Evolutionary conservation across 2,329 filamentous ascomycete genomes (phyloP), one percentile per base, ranked within the genome.

Genomic region (Xylariaceae sp.): DNA sequence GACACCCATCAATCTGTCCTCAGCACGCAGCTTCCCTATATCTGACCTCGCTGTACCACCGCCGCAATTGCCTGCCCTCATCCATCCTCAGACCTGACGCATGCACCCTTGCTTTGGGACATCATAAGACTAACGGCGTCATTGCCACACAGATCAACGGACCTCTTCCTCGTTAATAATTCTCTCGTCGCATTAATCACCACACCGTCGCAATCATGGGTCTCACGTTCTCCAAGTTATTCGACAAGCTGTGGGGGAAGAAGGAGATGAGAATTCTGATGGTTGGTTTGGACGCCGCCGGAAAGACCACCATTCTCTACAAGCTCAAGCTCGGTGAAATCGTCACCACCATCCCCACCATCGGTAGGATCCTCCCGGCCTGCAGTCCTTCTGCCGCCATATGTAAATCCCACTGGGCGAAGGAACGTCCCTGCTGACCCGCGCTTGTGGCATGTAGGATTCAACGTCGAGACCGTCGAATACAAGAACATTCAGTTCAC

Each of bases 401-500:
- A 36, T 39, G 44, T 40, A 19, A 52, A 51, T 56, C 42, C n/a
- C 22, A 27, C 22, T 7, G 22, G 22, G 22, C 7, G 22, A 27
- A 27, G 22, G 4, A 27, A 27, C 22, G 22, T 27, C 22, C 22
- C 22, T 27, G 22, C 58, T 62, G 47, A 62, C 57, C 45, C 49
- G 50, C 49, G 14, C 45, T 58, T 48, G 49, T 46, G 48, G 30
- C 45, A 27, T 56, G 36, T 60, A 91, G 88, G 94, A 68, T 99
- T 99, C 86, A 99, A 99, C 80, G 94, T 99, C 74, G 94, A 99
- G 83, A 97, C 94, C 49, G 94, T 99, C 73, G 91, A 95, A 73
- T 97, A 97, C 83, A 96, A 96, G 85, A 99, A 99, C 85, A 96
- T 96, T 68, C 90, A 96, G 74, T 99, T 99, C 83, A 97, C 92